Percentiles rank a stretch among this genome's conserved stretches.
Evolutionary conservation across 2,329 filamentous ascomycete genomes (phyloP).

Genomic region (Scedosporium dehoogii): DNA sequence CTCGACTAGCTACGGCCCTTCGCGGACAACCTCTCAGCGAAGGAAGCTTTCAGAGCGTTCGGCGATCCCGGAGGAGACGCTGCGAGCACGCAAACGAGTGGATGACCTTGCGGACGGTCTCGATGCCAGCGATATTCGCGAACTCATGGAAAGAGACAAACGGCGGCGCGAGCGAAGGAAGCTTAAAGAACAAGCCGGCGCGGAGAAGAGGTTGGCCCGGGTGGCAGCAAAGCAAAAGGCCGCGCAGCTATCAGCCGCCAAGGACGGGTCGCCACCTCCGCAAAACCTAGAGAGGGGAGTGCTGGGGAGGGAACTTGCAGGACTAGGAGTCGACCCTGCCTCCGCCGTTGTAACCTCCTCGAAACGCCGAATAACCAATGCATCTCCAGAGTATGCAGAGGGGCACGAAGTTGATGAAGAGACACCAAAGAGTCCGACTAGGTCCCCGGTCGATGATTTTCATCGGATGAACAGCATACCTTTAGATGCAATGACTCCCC

Average conservation of each 20-base stretch:
- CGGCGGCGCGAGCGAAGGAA: constrained; percentile 69
- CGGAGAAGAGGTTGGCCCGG: constrained; percentile 54
- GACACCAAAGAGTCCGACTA: not conserved
- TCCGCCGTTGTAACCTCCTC: constrained; percentile 48
- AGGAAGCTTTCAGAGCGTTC: constrained; percentile 39
- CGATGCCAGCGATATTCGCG: constrained; percentile 72
- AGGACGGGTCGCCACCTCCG: constrained; percentile 39
- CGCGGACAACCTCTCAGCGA: constrained; percentile 39
- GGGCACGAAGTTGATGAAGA: constrained; percentile 9
- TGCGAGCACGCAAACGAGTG: constrained; percentile 53
- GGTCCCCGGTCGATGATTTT: constrained; percentile 17
- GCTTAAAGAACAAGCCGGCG: constrained; percentile 54
- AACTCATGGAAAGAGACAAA: constrained; percentile 83
- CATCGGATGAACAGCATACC: constrained; percentile 19
- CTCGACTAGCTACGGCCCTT: constrained; percentile 32
- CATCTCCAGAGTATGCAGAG: constrained; percentile 14
- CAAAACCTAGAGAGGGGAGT: constrained; percentile 39
- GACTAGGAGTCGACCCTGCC: constrained; percentile 45
- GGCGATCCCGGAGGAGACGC: constrained; percentile 49
- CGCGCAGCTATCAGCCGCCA: constrained; percentile 44
- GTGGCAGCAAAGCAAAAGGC: constrained; percentile 57
- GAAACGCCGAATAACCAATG: constrained; percentile 27
- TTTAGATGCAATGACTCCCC: constrained; percentile 5
- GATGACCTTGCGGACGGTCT: constrained; percentile 74
- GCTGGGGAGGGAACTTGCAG: constrained; percentile 26